These are phyloP conservation scores for Durusdinium trenchii DNA, from an alignment of 73 alveolate species.

Conservation along the genomic window DNA sequence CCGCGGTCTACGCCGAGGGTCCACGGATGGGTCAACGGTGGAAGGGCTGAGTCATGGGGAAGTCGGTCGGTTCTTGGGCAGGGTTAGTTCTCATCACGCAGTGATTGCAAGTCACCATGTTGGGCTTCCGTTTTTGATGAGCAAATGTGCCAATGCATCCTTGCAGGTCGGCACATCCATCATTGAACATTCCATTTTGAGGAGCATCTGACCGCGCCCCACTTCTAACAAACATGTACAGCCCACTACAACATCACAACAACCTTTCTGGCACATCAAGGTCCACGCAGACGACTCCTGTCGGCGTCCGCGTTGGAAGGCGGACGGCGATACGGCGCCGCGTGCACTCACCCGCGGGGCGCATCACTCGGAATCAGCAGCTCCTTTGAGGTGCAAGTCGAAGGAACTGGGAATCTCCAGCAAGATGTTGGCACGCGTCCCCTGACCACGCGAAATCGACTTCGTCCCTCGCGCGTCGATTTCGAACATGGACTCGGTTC, in stretches of 20 bases:
- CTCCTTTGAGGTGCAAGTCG: slow-evolving; percentile 18
- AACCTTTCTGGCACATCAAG: not conserved
- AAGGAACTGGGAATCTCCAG: slow-evolving; percentile 44
- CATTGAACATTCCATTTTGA: too few relatives aligned
- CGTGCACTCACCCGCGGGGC: too few relatives aligned
- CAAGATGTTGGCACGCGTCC: slow-evolving; percentile 29
- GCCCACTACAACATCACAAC: too few relatives aligned
- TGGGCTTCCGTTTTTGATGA: not conserved
- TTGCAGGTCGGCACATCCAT: too few relatives aligned
- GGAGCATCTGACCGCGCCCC: too few relatives aligned
- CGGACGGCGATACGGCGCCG: not conserved
- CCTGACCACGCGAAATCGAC: too few relatives aligned
- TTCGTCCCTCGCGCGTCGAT: too few relatives aligned
- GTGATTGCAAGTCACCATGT: not conserved
- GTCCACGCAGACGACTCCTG: not conserved
- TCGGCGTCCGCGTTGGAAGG: not conserved
- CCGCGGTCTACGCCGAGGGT: not conserved
- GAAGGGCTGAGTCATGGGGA: not conserved
- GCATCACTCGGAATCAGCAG: not conserved
- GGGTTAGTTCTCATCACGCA: not conserved
- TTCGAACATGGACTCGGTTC: too few relatives aligned
- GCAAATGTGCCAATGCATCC: not conserved
- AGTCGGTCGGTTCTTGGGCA: not conserved
- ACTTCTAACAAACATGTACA: too few relatives aligned
- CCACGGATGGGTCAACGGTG: not conserved